These are phyloP conservation scores for Rhizopus delemar DNA, from an alignment of 371 early-diverging fungal genomes.

Conservation along the genomic window DNA sequence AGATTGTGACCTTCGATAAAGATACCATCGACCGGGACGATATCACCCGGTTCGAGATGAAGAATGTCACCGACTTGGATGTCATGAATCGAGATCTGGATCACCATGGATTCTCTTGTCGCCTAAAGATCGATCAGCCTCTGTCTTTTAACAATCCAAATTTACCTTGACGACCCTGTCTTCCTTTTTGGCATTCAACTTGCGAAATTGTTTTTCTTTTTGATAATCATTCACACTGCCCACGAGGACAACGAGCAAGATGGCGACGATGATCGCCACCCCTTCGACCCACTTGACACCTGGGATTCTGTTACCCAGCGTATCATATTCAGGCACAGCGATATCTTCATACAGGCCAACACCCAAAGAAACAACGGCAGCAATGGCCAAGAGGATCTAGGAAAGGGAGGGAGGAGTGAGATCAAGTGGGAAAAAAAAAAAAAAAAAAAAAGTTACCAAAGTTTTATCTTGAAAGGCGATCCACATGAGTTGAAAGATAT, in stretches of 20 bases:
- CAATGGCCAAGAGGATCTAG: constrained; percentile 71
- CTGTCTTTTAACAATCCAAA: neutral
- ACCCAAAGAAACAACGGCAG: constrained; percentile 82
- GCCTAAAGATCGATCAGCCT: constrained; percentile 48
- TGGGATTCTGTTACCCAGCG: constrained; percentile 34
- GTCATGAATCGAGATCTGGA: constrained; percentile 80
- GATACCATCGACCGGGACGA: constrained; percentile 88
- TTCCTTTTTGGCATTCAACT: constrained; percentile 80
- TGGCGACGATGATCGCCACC: constrained; percentile 76
- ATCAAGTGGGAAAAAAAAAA: too few species aligned
- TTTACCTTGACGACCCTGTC: constrained; percentile 72
- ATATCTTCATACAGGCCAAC: constrained; percentile 86
- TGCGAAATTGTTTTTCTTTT: constrained; percentile 86
- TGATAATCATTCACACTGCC: constrained; percentile 84
- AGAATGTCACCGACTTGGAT: constrained; percentile 89
- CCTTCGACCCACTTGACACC: constrained; percentile 78
- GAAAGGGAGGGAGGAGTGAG: too few species aligned
- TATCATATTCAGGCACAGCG: constrained; percentile 41
- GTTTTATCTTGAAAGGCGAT: constrained; percentile 80
- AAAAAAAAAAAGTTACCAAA: constrained; percentile 56
- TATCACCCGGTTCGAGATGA: constrained; percentile 91
- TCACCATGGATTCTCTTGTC: constrained; percentile 73
- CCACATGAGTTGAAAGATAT: constrained; percentile 69
- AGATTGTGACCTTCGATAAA: constrained; percentile 82
- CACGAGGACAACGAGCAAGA: constrained; percentile 78